Percentiles rank a stretch among this genome's conserved stretches.
phyloP scores from a whole-genome alignment of 164 flowering plant genomes.

The Umbellularia californica region DNA sequence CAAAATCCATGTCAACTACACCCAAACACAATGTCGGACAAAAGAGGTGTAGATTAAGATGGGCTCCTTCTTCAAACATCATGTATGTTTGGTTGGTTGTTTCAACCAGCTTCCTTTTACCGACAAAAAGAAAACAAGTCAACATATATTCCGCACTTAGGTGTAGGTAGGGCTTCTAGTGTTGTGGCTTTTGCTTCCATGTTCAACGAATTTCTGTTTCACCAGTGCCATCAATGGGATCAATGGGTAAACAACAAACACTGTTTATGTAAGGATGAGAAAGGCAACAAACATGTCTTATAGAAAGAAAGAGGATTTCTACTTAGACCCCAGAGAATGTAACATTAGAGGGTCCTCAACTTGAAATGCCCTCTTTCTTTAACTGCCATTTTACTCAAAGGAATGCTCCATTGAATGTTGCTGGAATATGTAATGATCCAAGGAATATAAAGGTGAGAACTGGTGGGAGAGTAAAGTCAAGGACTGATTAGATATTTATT shows the following conservation, averaged over 20 bases:
- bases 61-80: not conserved
- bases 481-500: too few relatives aligned
- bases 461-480: too few relatives aligned
- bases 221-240: not conserved
- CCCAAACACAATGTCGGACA: not conserved
- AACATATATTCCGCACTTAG: not conserved
- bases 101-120: not conserved
- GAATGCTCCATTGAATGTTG: not conserved
- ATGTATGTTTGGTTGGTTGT: not conserved
- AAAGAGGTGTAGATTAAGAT: not conserved
- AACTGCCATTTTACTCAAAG: not conserved
- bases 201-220: not conserved
- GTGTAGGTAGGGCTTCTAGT: not conserved
- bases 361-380: not conserved
- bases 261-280: not conserved
- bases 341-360: too few relatives aligned
- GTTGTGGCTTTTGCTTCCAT: not conserved
- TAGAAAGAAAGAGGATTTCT: too few relatives aligned
- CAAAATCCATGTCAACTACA: too few relatives aligned
- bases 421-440: not conserved
- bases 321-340: too few relatives aligned
- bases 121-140: not conserved
- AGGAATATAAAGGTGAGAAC: too few relatives aligned
- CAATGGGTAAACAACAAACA: not conserved
- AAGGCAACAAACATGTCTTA: not conserved